Base-by-base conservation (phyloP, 257 asterid species). In the Catharanthus roseus region DNA sequence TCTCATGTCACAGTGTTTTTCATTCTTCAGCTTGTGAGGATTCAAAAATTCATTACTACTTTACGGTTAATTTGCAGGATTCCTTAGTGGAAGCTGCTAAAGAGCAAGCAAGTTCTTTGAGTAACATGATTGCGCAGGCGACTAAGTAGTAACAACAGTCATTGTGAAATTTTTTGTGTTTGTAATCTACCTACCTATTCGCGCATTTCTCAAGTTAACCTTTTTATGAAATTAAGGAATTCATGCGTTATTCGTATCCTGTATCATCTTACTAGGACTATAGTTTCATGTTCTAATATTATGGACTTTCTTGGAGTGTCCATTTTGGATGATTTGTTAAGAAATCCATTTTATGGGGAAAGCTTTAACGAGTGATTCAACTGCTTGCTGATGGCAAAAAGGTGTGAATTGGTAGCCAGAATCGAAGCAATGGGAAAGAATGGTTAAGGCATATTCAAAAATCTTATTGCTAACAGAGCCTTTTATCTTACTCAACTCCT, bases 41-140 rank as follows among this genome's bases (percentile, higher is more conserved):
- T 23, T 47, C 9, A 10, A 8, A 45, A 70, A 72, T 70, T 28
- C 61, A 5, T 47, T 67, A 42, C 42, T 38, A 68, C 45, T 18
- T 49, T 36, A 21, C 29, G 33, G 26, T 72, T 73, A 38, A 63
- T 71, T 69, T 78, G 77, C 79, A 93, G 99, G 99, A 93, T 82
- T 88, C 99, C 56, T 81, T 93, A 85, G 99, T 91, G 67, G 99
- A 91, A 88, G 91, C 85, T 47, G 97, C 99, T 56, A 93, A 91
- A 83, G 99, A 93, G 85, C 91, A 93, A 85, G 97, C 90, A 60
- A 86, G 96, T 77, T 83, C 97, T 16, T 47, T 93, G 49, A 89
- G 96, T 78, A 89, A 88, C 74, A 89, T 93, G 71, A 91, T 93
- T 77, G 92, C 97, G 33, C 96, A 93, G 85, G 99, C 96, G 5